phyloP scores from a whole-genome alignment of 495 filamentous ascomycete species.

The Penicillium samsonianum region DNA sequence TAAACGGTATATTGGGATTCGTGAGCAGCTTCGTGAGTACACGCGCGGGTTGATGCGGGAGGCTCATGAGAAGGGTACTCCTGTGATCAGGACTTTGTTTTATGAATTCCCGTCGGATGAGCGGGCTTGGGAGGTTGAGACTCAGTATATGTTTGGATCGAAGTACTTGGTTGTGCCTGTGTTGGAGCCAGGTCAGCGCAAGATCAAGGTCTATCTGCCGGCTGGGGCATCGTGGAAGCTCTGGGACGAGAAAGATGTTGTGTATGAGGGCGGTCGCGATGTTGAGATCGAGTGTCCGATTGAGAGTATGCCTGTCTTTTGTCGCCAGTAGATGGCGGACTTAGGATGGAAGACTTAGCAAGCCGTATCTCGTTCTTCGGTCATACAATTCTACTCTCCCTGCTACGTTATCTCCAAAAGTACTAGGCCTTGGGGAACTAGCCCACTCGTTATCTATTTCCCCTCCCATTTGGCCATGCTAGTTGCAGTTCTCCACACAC shows the following conservation, averaged over 20 bases:
- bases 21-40: conserved; percentile 55
- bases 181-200: conserved; percentile 42
- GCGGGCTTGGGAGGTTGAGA: conserved; percentile 50
- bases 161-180: conserved; percentile 57
- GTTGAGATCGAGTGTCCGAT: conserved; percentile 49
- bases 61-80: conserved; percentile 55
- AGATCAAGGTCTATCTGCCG: conserved; percentile 49
- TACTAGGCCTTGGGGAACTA: background rate
- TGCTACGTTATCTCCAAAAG: background rate
- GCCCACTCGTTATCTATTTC: background rate
- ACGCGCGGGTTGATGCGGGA: conserved; percentile 52
- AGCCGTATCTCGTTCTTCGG: background rate
- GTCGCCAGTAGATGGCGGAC: conserved; percentile 12
- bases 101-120: conserved; percentile 56
- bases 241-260: conserved; percentile 28
- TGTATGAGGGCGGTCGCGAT: conserved; percentile 37
- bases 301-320: conserved; percentile 54
- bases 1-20: conserved; percentile 53
- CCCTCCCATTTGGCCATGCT: background rate
- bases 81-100: conserved; percentile 58
- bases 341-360: background rate
- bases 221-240: conserved; percentile 45
- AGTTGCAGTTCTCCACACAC: too few relatives aligned
- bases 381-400: background rate
- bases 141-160: conserved; percentile 56